Conservation (phyloP, 2,329 filamentous ascomycete genomes). For the Neophaeococcomyces aloes region DNA sequence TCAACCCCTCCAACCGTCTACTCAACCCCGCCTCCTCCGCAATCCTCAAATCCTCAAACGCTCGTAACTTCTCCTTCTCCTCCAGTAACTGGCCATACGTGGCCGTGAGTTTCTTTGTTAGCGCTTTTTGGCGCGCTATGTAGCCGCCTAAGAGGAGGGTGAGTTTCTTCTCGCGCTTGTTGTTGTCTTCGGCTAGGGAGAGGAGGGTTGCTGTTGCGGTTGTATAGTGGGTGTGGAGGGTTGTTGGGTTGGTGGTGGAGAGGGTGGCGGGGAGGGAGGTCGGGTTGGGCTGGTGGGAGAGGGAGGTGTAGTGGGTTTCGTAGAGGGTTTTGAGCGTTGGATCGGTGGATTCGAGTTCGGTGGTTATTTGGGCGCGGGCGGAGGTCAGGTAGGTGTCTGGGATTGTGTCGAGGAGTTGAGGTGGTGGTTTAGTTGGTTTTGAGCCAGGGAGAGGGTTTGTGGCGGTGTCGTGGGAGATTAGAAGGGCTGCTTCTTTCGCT, state of each 20-base stretch:
- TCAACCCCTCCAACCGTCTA: slow-evolving; percentile 60
- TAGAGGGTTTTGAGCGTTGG: slow-evolving; percentile 41
- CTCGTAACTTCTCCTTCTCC: slow-evolving; percentile 59
- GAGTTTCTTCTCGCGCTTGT: slow-evolving; percentile 92
- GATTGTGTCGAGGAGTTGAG: slow-evolving; percentile 47
- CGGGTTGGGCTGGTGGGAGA: slow-evolving; percentile 43
- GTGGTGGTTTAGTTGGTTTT: slow-evolving; percentile 50
- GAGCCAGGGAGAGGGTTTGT: slow-evolving; percentile 62
- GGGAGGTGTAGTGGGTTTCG: slow-evolving; percentile 31
- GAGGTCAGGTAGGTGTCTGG: slow-evolving; percentile 62
- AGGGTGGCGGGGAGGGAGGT: slow-evolving; percentile 59
- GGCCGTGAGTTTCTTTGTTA: slow-evolving; percentile 68
- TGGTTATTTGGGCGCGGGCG: slow-evolving; percentile 64
- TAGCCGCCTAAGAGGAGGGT: slow-evolving; percentile 79
- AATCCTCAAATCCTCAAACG: slow-evolving; percentile 64
- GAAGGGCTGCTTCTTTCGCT: slow-evolving; percentile 62
- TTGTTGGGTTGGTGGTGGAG: slow-evolving; percentile 68
- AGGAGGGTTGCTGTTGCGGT: slow-evolving; percentile 63
- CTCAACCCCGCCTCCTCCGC: slow-evolving; percentile 69
- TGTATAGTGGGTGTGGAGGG: slow-evolving; percentile 60
- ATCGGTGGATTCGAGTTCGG: slow-evolving; percentile 49
- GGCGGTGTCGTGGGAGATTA: slow-evolving; percentile 72
- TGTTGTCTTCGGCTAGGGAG: slow-evolving; percentile 63
- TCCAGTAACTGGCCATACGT: slow-evolving; percentile 65
- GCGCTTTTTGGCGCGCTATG: slow-evolving; percentile 68